Percentiles rank a stretch among this genome's conserved stretches.
Evolutionary conservation across 148 eudicot genomes (phyloP).

Genomic region (Persicaria tinctoria): DNA sequence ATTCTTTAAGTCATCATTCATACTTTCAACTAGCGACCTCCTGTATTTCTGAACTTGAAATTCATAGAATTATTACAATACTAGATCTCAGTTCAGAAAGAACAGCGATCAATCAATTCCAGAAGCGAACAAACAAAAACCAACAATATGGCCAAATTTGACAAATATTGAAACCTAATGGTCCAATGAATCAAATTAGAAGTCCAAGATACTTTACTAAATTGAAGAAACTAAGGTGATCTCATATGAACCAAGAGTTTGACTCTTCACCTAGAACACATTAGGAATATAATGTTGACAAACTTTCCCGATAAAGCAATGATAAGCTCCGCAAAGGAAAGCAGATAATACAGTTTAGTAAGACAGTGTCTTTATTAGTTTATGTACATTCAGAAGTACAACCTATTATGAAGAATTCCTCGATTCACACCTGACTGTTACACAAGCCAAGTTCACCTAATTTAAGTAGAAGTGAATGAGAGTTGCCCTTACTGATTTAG

Average conservation of each 20-base stretch:
- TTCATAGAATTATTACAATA: neutral
- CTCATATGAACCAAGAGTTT: neutral
- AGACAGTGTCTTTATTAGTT: neutral
- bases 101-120: neutral
- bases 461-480: neutral
- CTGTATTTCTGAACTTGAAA: neutral
- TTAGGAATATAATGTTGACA: neutral
- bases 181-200: neutral
- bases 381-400: neutral
- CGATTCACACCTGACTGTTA: neutral
- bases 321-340: neutral
- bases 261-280: neutral
- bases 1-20: neutral
- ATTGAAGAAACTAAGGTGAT: neutral
- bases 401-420: neutral
- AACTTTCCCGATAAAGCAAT: neutral
- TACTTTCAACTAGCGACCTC: neutral
- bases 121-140: neutral
- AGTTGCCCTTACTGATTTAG: slow-evolving; percentile 13
- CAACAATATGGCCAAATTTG: neutral
- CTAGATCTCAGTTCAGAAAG: neutral
- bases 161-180: neutral
- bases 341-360: neutral
- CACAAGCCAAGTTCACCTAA: neutral
- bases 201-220: neutral